phyloP scores from a whole-genome alignment of 1,284 basidiomycete genomes.

The Acaromyces ingoldii region DNA sequence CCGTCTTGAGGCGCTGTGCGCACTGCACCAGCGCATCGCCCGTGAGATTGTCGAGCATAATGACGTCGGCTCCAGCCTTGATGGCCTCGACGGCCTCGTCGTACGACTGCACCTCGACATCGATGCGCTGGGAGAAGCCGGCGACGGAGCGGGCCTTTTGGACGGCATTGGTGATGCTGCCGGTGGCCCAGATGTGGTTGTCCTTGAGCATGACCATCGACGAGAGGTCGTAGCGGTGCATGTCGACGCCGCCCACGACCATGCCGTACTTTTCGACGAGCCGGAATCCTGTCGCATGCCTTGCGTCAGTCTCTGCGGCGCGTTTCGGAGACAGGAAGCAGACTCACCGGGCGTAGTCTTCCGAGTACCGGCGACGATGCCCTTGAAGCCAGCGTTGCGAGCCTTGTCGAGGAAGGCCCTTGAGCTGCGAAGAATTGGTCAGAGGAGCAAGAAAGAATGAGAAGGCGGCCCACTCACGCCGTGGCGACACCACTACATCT shows the following conservation, averaged over 20 bases:
- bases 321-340: not conserved
- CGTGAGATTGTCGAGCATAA: constrained; percentile 76
- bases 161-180: constrained; percentile 59
- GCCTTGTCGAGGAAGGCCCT: constrained; percentile 76
- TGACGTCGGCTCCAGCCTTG: constrained; percentile 87
- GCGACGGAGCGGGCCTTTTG: constrained; percentile 77
- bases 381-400: constrained; percentile 70
- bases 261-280: constrained; percentile 98
- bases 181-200: constrained; percentile 94
- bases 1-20: constrained; percentile 28
- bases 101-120: constrained; percentile 86
- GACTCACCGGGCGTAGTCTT: constrained; percentile 86
- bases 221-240: constrained; percentile 91
- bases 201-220: constrained; percentile 99
- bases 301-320: not conserved
- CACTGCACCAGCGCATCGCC: constrained; percentile 36
- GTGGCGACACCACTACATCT: constrained; percentile 95
- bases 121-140: constrained; percentile 86
- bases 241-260: constrained; percentile 93
- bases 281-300: constrained; percentile 59
- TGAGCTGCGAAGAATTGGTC: constrained; percentile 58
- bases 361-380: constrained; percentile 87
- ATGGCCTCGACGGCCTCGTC: constrained; percentile 93
- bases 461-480: constrained; percentile 59
- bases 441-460: not conserved